Conservation (phyloP, 2,329 filamentous ascomycete species). For the Cercospora nicotianae region DNA sequence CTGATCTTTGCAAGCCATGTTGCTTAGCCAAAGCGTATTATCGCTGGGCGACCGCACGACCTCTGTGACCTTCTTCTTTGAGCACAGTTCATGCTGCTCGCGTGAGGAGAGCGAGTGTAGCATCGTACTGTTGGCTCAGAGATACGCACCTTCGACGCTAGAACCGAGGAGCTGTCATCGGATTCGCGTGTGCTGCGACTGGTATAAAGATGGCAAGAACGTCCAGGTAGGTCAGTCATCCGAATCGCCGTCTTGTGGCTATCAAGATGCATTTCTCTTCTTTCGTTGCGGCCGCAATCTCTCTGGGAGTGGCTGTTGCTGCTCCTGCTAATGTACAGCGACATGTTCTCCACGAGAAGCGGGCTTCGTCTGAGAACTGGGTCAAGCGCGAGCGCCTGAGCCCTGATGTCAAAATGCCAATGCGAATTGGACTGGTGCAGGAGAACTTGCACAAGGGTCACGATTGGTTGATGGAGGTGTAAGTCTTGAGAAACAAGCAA, state of each 20-base stretch:
- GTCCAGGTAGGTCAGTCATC: not conserved
- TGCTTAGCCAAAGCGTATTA: conserved; percentile 22
- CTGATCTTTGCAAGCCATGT: conserved; percentile 22
- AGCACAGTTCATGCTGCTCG: conserved; percentile 4
- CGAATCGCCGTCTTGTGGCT: conserved; percentile 13
- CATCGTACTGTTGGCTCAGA: not conserved
- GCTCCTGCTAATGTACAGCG: conserved; percentile 25
- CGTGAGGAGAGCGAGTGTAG: not conserved
- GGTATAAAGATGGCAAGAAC: conserved; percentile 7
- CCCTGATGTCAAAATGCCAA: conserved; percentile 30
- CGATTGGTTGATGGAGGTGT: conserved; percentile 25
- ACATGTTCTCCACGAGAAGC: conserved; percentile 49
- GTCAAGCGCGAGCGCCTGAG: conserved; percentile 39
- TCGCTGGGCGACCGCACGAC: conserved; percentile 12
- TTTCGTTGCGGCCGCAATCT: conserved; percentile 16
- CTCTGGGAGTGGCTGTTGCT: conserved; percentile 19
- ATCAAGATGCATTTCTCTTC: conserved; percentile 26
- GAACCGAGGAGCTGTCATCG: conserved; percentile 4
- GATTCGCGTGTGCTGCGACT: not conserved
- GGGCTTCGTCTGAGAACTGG: conserved; percentile 41
- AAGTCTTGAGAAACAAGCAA: not conserved
- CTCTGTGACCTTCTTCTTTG: conserved; percentile 24
- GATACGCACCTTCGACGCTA: not conserved
- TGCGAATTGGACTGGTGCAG: conserved; percentile 32
- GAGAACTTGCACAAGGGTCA: conserved; percentile 26